Evolutionary conservation across 768 basidiomycete genomes (phyloP), one percentile per base, ranked within the genome.

Genomic region (Leccinum sublutescens): DNA sequence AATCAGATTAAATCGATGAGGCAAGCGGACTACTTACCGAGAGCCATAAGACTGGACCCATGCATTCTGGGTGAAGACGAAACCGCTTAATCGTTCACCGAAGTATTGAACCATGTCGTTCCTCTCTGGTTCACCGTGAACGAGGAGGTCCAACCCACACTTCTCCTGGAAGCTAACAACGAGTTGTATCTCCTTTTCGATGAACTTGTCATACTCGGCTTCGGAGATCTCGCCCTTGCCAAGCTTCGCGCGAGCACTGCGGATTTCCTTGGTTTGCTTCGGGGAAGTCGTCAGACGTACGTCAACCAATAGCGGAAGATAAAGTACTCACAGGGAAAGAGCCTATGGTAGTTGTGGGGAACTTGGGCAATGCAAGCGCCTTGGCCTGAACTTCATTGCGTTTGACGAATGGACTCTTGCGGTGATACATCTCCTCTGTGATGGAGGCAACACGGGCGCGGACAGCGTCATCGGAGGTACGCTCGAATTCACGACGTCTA

Each of bases 91-190:
- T 73, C 87, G 91, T 77, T 99, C 97, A 65, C 97, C 97, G 67
- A 98, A 99, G 86, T 99, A 99, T 80, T 98, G 95, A 63, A 97
- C 95, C 96, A 98, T 98, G 84, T 98, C 96, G 75, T 98, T 98
- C 70, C 96, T 87, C 82, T 99, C 96, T 55, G 96, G 91, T 77
- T 99, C 97, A 71, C 97, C 97, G 77, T 99, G 97, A 62, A 99
- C 97, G 68, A 98, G 84, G 59, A 99, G 84, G 77, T 99, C 97
- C 67, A 99, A 87, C 65, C 92, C 96, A 65, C 95, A 84, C 76
- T 85, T 87, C 82, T 98, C 96, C 78, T 99, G 97, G 93, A 98
- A 96, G 64, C 86, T 83, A 67, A 98, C 95, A 62, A 94, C 95
- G 56, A 75, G 76, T 79, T 96, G 85, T 68, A 99, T 91, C 79